phyloP scores from a whole-genome alignment of 1,284 basidiomycete genomes.

The Ceratobasidium theobromae region DNA sequence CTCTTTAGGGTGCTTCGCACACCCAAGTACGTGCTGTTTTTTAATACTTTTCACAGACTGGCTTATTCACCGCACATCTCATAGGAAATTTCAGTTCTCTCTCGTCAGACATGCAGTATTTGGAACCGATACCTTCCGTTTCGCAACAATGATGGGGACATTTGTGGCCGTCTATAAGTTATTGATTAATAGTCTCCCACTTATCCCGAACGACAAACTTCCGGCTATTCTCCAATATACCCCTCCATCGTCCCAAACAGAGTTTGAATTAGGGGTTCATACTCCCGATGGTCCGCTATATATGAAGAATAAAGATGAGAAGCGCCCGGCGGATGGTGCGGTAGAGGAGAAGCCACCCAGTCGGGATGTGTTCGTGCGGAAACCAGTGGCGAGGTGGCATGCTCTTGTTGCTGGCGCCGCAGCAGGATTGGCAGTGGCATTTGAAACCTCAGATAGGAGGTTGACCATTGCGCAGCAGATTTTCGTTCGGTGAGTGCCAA shows the following conservation, averaged over 20 bases:
- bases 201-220: constrained; percentile 54
- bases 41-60: neutral
- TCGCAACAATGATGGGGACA: constrained; percentile 81
- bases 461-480: constrained; percentile 86
- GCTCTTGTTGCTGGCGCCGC: constrained; percentile 83
- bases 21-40: constrained; percentile 53
- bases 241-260: constrained; percentile 37
- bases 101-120: constrained; percentile 76
- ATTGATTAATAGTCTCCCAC: constrained; percentile 78
- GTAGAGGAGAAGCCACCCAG: constrained; percentile 18
- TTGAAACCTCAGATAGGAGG: constrained; percentile 72
- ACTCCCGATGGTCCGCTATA: constrained; percentile 39
- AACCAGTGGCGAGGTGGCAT: constrained; percentile 67
- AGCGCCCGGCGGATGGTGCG: constrained; percentile 11
- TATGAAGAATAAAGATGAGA: constrained; percentile 25
- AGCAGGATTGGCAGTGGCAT: constrained; percentile 78
- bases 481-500: constrained; percentile 73
- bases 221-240: constrained; percentile 49
- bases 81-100: constrained; percentile 54
- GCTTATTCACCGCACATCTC: neutral
- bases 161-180: constrained; percentile 80
- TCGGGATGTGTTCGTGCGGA: constrained; percentile 48
- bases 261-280: constrained; percentile 17
- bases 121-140: constrained; percentile 75
- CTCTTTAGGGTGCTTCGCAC: constrained; percentile 66